Conservation (phyloP, 78 protist species). For the Salpingoeca rosetta region DNA sequence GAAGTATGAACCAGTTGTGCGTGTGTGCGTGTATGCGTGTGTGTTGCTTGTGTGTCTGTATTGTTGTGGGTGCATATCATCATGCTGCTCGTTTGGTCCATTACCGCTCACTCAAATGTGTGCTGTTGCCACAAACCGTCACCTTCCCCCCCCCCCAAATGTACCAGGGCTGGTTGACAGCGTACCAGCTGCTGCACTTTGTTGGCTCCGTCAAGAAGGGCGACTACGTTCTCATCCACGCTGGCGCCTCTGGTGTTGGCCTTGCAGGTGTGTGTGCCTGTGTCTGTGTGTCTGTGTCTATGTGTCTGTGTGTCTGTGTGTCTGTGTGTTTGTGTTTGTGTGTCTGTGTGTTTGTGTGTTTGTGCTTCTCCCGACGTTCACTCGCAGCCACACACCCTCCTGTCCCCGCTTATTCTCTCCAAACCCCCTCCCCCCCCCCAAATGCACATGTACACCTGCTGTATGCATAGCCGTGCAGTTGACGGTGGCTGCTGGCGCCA, state of each 20-base stretch:
- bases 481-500: not conserved
- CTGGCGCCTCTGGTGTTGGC: conserved; percentile 10
- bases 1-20: not conserved
- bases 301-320: too few species aligned
- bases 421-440: too few species aligned
- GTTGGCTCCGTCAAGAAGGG: not conserved
- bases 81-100: not conserved
- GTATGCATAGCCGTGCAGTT: conserved; percentile 12
- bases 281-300: too few species aligned
- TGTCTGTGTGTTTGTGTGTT: too few species aligned
- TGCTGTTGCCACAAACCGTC: not conserved
- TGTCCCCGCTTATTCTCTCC: too few species aligned
- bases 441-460: too few species aligned
- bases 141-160: not conserved
- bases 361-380: too few species aligned
- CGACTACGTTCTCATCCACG: not conserved
- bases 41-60: too few species aligned
- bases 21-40: too few species aligned
- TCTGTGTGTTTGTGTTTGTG: too few species aligned
- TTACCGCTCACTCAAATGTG: not conserved
- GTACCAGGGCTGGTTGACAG: conserved; percentile 27
- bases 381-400: too few species aligned
- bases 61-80: not conserved
- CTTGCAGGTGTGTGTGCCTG: not conserved
- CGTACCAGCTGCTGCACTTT: conserved; percentile 11